Percentiles rank a stretch among this genome's conserved stretches.
phyloP scores from a whole-genome alignment of 169 alveolate species.

The Eimeria necatrix region DNA sequence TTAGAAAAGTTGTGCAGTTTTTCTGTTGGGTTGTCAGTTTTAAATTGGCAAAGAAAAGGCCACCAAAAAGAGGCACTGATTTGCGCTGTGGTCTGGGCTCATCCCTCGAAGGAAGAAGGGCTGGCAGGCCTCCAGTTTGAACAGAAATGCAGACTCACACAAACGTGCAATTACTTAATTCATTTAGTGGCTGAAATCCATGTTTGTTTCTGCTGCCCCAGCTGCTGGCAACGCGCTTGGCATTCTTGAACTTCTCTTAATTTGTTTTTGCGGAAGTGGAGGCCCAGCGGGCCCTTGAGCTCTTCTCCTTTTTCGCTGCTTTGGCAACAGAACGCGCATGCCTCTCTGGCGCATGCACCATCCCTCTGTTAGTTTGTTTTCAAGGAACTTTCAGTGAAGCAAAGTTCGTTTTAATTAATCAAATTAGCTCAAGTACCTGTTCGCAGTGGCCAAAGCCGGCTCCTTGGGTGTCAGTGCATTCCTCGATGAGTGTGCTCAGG shows the following conservation, averaged over 20 bases:
- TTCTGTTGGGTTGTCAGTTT: not conserved
- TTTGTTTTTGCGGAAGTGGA: not conserved
- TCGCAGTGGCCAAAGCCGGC: constrained; percentile 59
- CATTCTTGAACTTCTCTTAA: constrained; percentile 1
- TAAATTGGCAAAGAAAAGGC: no score
- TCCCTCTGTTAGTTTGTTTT: constrained; percentile 8
- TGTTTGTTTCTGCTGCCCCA: not conserved
- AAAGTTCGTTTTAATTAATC: no score
- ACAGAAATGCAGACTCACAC: no score
- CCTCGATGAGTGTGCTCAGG: not conserved
- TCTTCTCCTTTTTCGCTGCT: constrained; percentile 67
- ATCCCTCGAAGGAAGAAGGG: no score
- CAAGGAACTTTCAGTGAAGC: not conserved
- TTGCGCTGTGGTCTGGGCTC: not conserved
- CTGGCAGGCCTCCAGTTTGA: no score
- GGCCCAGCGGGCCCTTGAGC: not conserved
- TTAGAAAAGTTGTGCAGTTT: no score
- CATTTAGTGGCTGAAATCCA: no score
- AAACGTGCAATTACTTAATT: no score
- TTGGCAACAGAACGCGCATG: constrained; percentile 67
- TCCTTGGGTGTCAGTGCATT: constrained; percentile 47
- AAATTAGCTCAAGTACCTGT: not conserved
- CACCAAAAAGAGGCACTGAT: not conserved
- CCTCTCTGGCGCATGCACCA: constrained; percentile 33
- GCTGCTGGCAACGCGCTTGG: not conserved